Evolutionary conservation across 805 yeast genomes (phyloP).

Genomic region (Teunomyces gatunensis): DNA sequence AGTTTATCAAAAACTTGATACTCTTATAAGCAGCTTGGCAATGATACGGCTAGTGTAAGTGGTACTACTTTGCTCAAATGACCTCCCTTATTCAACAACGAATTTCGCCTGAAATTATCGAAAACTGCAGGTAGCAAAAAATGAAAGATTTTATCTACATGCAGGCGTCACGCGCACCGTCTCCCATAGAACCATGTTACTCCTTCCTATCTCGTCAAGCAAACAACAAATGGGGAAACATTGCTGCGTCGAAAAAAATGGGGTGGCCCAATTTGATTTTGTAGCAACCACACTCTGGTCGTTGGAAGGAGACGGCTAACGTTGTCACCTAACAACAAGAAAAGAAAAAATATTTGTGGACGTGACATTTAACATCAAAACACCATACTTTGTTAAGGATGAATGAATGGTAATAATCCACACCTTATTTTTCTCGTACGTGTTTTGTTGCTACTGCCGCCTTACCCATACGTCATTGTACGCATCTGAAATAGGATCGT

Average conservation of each 20-base stretch:
- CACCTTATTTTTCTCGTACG: not conserved
- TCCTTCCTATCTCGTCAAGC: slow-evolving; percentile 2
- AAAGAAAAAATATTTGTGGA: no score
- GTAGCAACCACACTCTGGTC: not conserved
- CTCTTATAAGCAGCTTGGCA: not conserved
- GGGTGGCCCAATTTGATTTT: not conserved
- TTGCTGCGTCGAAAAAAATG: not conserved
- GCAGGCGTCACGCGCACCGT: slow-evolving; percentile 2
- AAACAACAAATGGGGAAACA: not conserved
- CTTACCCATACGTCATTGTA: not conserved
- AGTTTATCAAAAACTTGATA: not conserved
- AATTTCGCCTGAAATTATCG: slow-evolving; percentile 3
- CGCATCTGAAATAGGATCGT: not conserved
- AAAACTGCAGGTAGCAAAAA: slow-evolving; percentile 3
- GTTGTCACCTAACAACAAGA: no score
- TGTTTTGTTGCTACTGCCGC: not conserved
- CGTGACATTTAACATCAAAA: not conserved
- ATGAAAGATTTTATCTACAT: not conserved
- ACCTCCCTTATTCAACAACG: slow-evolving; percentile 4
- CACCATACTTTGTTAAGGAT: not conserved
- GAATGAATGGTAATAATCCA: not conserved
- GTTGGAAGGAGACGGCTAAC: no score
- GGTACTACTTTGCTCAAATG: not conserved
- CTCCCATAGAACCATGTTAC: slow-evolving; percentile 1
- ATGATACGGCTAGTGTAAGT: not conserved